A percentile compares a stretch with the other conserved stretches of the same genome.
Evolutionary conservation across 345 rosid species (phyloP).

Genomic region (Gossypioides kirkii): DNA sequence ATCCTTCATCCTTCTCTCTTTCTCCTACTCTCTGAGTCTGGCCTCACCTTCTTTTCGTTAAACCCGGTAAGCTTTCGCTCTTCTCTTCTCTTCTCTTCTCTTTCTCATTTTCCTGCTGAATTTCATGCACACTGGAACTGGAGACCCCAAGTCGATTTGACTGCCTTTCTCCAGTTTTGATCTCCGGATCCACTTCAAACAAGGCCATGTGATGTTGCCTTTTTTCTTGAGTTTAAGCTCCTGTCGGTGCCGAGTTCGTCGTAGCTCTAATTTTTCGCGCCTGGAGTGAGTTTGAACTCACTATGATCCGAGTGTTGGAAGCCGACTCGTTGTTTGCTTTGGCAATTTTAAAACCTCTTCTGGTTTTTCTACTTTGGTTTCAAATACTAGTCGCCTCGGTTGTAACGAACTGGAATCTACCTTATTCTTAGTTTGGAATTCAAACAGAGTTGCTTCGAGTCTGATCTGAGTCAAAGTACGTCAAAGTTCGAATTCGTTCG

Average conservation of each 20-base stretch:
- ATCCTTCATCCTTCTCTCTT: not conserved
- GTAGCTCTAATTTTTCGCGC: not conserved
- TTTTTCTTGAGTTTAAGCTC: slow-evolving; percentile 11
- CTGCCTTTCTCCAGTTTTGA: slow-evolving; percentile 1
- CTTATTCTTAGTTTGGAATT: slow-evolving; percentile 2
- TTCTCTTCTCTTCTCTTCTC: not conserved
- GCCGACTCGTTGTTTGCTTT: slow-evolving; percentile 14
- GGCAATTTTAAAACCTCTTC: not conserved
- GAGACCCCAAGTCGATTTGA: not conserved
- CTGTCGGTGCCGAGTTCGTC: slow-evolving; percentile 8
- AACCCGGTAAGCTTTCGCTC: slow-evolving; percentile 13
- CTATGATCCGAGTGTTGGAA: slow-evolving; percentile 14
- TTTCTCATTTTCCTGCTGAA: not conserved
- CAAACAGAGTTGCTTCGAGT: not conserved
- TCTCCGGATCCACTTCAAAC: not conserved
- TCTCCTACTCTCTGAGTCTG: not conserved
- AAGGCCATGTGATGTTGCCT: not conserved
- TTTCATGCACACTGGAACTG: not conserved
- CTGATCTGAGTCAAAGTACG: slow-evolving; percentile 10
- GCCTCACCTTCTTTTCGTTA: not conserved
- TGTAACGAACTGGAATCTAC: not conserved
- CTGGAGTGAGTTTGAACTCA: not conserved
- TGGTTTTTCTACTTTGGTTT: not conserved
- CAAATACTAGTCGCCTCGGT: not conserved
- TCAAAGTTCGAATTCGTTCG: not conserved